A percentile compares a stretch with the other conserved stretches of the same genome.
Conservation (phyloP, 176 grass and related monocot species). For the Tillandsia fasciculata region DNA sequence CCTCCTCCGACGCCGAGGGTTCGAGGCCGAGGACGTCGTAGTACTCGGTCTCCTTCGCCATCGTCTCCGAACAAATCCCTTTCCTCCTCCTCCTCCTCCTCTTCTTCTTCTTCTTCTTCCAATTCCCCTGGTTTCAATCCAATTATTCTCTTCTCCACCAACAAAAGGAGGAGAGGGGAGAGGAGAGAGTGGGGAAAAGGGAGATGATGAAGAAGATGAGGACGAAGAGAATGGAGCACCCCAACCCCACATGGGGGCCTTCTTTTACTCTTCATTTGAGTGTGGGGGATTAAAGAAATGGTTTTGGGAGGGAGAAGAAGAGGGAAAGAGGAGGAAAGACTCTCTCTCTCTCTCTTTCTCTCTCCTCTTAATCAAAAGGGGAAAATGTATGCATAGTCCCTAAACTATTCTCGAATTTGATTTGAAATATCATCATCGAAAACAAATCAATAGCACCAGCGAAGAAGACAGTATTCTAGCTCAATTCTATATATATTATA, state of each 20-base stretch:
- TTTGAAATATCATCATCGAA: too few relatives aligned
- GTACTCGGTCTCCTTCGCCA: slow-evolving; percentile 96
- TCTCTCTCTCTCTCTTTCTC: not conserved
- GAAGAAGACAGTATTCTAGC: too few relatives aligned
- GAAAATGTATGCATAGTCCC: not conserved
- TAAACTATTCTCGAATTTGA: not conserved
- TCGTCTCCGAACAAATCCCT: slow-evolving; percentile 21
- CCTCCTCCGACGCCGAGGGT: slow-evolving; percentile 63
- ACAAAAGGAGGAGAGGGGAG: slow-evolving; percentile 5
- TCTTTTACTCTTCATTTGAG: slow-evolving; percentile 7
- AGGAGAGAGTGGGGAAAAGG: not conserved
- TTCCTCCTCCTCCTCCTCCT: not conserved
- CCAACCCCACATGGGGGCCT: slow-evolving; percentile 24
- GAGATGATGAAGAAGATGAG: not conserved
- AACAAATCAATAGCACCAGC: too few relatives aligned
- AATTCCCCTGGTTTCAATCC: too few relatives aligned
- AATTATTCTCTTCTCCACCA: not conserved
- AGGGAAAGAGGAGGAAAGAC: not conserved
- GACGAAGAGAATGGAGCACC: not conserved
- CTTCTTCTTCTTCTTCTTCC: not conserved
- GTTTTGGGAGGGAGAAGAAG: slow-evolving; percentile 10
- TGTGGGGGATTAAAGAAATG: slow-evolving; percentile 38
- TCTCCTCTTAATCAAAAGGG: not conserved
- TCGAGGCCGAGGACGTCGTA: slow-evolving; percentile 80
- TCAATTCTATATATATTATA: too few relatives aligned